Evolutionary conservation across 2,329 filamentous ascomycete genomes (phyloP).

Genomic region (Cryphonectria naterciae): DNA sequence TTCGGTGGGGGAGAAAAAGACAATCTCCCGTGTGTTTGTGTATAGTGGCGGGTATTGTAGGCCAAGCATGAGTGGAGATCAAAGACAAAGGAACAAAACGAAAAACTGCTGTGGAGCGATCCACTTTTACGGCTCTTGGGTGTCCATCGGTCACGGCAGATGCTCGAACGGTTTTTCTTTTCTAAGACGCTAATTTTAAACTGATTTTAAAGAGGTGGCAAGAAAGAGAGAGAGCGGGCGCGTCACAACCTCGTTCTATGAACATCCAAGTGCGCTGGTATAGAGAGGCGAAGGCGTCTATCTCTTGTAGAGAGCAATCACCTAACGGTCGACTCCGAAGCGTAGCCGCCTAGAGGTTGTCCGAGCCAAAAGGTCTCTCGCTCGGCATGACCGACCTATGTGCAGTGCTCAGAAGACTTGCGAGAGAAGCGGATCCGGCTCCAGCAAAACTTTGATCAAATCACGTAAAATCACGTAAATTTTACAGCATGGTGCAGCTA

Average conservation of each 20-base stretch:
- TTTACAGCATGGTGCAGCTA: background rate
- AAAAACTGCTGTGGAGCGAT: background rate
- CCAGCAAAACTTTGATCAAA: background rate
- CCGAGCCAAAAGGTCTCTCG: background rate
- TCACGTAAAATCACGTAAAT: slow-evolving; percentile 14
- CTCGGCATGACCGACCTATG: slow-evolving; percentile 4
- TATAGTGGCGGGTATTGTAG: background rate
- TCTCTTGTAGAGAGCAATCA: background rate
- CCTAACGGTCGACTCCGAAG: background rate
- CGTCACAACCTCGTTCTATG: background rate
- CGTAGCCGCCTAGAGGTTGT: background rate
- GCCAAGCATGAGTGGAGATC: background rate
- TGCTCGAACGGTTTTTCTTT: background rate
- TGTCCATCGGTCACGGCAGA: background rate
- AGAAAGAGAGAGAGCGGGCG: background rate
- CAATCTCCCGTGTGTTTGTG: background rate
- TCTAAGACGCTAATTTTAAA: background rate
- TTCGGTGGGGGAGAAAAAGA: background rate
- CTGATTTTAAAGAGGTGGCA: background rate
- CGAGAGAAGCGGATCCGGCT: slow-evolving; percentile 4
- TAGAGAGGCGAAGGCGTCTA: background rate
- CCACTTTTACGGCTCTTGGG: background rate
- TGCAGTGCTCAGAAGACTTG: background rate
- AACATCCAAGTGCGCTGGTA: background rate
- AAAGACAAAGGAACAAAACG: background rate